These are phyloP conservation scores for Amphicarpaea edgeworthii DNA, from an alignment of 306 rosid species.

Conservation along the genomic window DNA sequence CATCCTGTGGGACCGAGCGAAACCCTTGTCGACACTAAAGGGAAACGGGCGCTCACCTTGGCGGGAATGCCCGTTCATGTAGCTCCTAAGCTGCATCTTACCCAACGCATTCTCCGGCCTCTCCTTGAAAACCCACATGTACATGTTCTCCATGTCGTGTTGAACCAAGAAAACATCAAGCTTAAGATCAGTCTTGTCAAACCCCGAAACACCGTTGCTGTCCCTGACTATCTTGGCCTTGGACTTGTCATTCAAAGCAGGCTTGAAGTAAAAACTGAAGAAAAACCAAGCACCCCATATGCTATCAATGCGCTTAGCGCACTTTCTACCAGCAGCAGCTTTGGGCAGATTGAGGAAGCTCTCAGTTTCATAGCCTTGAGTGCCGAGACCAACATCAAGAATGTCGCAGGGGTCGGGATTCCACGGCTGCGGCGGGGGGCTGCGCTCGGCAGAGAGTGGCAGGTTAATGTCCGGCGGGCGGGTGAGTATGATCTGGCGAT, in stretches of 20 bases:
- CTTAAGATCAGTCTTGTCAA: constrained; percentile 87
- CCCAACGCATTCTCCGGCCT: constrained; percentile 94
- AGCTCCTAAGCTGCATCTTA: constrained; percentile 98
- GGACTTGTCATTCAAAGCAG: constrained; percentile 73
- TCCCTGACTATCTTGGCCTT: constrained; percentile 81
- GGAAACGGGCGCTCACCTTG: constrained; percentile 96
- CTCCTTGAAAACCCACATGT: constrained; percentile 99
- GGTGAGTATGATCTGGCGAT: constrained; percentile 72
- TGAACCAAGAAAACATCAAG: constrained; percentile 94
- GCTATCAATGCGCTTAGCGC: constrained; percentile 80
- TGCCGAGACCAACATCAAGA: constrained; percentile 81
- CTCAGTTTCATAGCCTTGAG: constrained; percentile 84
- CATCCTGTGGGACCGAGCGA: constrained; percentile 95
- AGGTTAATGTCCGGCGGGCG: constrained; percentile 87
- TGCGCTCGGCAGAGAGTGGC: constrained; percentile 84
- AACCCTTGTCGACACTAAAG: constrained; percentile 84
- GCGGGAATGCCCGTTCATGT: constrained; percentile 98
- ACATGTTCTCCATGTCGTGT: constrained; percentile 99
- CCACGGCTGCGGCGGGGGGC: constrained; percentile 80
- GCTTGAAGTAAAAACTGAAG: constrained; percentile 92
- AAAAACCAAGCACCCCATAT: constrained; percentile 99
- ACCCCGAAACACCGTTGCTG: constrained; percentile 76
- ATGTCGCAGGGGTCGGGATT: constrained; percentile 76
- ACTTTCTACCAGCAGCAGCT: constrained; percentile 77
- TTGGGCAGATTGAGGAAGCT: constrained; percentile 68